Evolutionary conservation across 2,329 filamentous ascomycete genomes (phyloP).

Genomic region (Sporothrix pallida): DNA sequence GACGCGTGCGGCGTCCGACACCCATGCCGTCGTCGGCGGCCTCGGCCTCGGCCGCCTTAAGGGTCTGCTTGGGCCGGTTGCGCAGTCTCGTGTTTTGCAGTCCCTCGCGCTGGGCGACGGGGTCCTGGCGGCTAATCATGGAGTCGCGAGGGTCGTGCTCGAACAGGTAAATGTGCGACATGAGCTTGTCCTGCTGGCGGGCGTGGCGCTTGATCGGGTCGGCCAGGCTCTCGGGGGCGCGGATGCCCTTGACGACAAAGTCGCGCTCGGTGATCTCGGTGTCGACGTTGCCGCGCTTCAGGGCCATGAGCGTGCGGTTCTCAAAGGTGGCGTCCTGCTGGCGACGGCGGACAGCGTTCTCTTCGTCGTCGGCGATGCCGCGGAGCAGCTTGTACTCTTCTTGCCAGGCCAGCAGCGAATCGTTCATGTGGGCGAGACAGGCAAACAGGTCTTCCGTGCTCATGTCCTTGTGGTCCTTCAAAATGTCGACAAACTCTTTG

Average conservation of each 20-base stretch:
- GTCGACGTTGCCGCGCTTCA: constrained; percentile 52
- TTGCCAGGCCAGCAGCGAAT: constrained; percentile 58
- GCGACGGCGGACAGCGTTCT: constrained; percentile 61
- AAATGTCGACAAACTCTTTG: constrained; percentile 54
- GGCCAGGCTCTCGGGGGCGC: constrained; percentile 51
- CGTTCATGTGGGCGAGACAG: constrained; percentile 52
- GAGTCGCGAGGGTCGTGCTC: constrained; percentile 64
- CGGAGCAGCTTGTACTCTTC: constrained; percentile 59
- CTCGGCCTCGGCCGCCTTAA: constrained; percentile 61
- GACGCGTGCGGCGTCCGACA: constrained; percentile 57
- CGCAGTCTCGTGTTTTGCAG: constrained; percentile 61
- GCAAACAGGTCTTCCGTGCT: constrained; percentile 53
- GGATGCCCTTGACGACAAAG: constrained; percentile 61
- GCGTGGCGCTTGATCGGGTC: constrained; percentile 55
- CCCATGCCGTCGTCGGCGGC: constrained; percentile 51
- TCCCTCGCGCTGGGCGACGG: constrained; percentile 61
- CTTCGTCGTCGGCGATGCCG: constrained; percentile 61
- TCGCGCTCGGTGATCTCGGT: constrained; percentile 56
- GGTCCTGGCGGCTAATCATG: constrained; percentile 65
- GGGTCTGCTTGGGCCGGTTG: constrained; percentile 63
- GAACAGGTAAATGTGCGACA: constrained; percentile 65
- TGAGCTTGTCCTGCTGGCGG: constrained; percentile 60
- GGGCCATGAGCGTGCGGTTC: constrained; percentile 50
- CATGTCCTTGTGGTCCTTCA: constrained; percentile 59
- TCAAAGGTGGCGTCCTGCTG: constrained; percentile 46